phyloP scores from a whole-genome alignment of 257 asterid species.

The Verbascum thapsus region DNA sequence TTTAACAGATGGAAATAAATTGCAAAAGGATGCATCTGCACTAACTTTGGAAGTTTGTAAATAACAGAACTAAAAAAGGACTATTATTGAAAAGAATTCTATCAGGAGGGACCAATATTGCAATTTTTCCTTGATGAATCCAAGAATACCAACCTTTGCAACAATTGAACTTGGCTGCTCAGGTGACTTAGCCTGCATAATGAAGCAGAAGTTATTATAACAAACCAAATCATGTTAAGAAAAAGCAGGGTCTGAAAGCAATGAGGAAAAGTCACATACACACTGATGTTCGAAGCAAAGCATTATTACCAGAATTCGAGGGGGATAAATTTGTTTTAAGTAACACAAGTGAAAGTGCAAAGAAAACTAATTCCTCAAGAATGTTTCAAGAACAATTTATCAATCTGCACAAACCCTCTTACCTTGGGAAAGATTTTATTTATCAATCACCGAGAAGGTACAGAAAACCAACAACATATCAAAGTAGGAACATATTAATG shows the following conservation, averaged over 20 bases:
- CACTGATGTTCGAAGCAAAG: neutral
- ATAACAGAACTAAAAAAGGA: no score
- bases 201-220: conserved; percentile 29
- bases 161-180: conserved; percentile 56
- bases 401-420: neutral
- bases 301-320: neutral
- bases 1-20: no score
- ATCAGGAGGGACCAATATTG: no score
- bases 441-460: neutral
- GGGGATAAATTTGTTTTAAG: neutral
- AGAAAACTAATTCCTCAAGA: conserved; percentile 10
- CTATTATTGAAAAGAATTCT: no score
- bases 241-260: neutral
- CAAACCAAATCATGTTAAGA: conserved; percentile 13
- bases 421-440: neutral
- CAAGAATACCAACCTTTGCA: conserved; percentile 60
- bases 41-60: no score
- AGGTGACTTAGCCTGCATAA: conserved; percentile 60
- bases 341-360: neutral
- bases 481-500: neutral
- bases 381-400: neutral
- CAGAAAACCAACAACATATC: neutral
- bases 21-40: no score
- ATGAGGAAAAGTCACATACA: conserved; percentile 4
- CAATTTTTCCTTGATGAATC: neutral